Conservation (phyloP, 225 moss, liverwort and hornwort species). For the Bryoerythrophyllum caledonicum region DNA sequence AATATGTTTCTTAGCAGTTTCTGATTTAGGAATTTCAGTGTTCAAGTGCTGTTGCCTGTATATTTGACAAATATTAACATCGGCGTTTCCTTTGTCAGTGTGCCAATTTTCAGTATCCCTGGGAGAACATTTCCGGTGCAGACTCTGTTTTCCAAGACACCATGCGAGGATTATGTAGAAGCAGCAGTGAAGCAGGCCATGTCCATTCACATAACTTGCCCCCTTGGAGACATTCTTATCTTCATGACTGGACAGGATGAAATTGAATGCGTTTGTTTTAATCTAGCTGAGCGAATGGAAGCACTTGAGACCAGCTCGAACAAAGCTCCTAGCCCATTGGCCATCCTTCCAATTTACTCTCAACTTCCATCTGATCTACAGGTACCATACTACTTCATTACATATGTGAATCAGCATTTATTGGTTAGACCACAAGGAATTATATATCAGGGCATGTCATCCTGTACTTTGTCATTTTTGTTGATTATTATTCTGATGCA, state of each 20-base stretch:
- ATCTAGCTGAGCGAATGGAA: conserved; percentile 94
- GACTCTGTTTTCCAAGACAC: conserved; percentile 88
- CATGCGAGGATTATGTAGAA: conserved; percentile 98
- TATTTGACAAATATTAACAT: conserved; percentile 19
- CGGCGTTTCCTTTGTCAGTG: conserved; percentile 51
- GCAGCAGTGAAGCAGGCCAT: conserved; percentile 97
- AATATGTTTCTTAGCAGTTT: not conserved
- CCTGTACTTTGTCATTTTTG: not conserved
- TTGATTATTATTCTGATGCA: not conserved
- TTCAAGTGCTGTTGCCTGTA: not conserved
- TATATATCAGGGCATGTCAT: not conserved
- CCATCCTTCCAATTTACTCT: conserved; percentile 97
- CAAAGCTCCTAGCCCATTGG: conserved; percentile 68
- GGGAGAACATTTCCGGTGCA: conserved; percentile 98
- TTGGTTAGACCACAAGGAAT: not conserved
- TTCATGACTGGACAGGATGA: conserved; percentile 99
- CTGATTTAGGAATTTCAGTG: not conserved
- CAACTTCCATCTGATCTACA: conserved; percentile 92
- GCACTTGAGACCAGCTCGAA: conserved; percentile 75
- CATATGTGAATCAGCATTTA: conserved; percentile 9
- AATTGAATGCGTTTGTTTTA: conserved; percentile 98
- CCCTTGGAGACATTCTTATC: conserved; percentile 91
- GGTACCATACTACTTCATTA: conserved; percentile 29
- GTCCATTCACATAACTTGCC: conserved; percentile 98
- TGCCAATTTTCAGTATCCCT: conserved; percentile 91